Evolutionary conservation across 2,329 filamentous ascomycete species (phyloP), one percentile per base, ranked within the genome.

Genomic region (Herpotrichia juniperi): DNA sequence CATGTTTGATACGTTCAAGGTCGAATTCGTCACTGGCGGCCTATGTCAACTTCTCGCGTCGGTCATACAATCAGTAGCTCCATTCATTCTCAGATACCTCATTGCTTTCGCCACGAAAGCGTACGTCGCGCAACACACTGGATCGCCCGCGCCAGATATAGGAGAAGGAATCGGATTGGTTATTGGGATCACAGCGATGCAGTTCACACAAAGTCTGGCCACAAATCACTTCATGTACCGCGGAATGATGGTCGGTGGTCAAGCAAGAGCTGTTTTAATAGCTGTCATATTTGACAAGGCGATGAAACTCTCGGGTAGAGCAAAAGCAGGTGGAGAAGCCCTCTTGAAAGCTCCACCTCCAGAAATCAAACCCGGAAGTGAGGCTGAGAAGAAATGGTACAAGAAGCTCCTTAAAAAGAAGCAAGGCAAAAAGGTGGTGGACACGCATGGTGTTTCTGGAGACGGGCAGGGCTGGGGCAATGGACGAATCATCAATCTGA

Each of bases 161-260:
- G 87, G 87, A 2, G 79, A 81, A 40, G 94, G 93, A 19, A 78
- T 97, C 50, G 93, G 93, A 0, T 78, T 96, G 26, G 92, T 92
- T 1, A 73, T 97, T 50, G 93, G 90, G 8, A 88, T 97, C 50
- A 92, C 90, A 0, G 72, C 82, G 35, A 94, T 97, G 91, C 93
- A 97, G 72, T 81, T 93, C 17, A 68, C 88, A 10, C 91, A 96
- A 74, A 93, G 89, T 69, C 67, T 96, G 58, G 85, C 86, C 22
- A 91, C 87, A 2, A 96, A 93, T 66, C 93, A 97, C 67, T 97
- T 96, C 76, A 88, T 97, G 67, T 97, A 93, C 67, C 86, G 87
- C 19, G 92, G 93, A 19, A 96, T 96, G 89, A 87, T 96, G 76
- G 85, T 96, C 32, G 94, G 93, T 57, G 94, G 91, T 0, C 88